A percentile compares a stretch with the other conserved stretches of the same genome.
Evolutionary conservation across 192 early-diverging fungal genomes (phyloP).

Genomic region (Lunasporangiospora selenospora): DNA sequence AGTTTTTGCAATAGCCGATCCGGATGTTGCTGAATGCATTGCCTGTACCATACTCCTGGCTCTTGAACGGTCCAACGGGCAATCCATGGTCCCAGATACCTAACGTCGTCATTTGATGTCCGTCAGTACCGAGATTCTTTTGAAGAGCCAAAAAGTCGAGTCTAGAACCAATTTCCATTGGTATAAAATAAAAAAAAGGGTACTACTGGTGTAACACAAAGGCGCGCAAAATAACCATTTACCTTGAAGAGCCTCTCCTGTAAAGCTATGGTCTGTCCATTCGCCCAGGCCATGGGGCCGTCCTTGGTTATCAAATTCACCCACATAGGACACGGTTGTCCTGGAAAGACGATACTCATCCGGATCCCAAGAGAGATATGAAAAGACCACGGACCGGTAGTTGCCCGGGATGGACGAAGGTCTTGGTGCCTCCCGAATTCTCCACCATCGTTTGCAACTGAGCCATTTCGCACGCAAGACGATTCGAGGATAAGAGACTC

Average conservation of each 20-base stretch:
- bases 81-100: constrained; percentile 50
- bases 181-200: too few species aligned
- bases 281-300: constrained; percentile 49
- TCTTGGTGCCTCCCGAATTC: constrained; percentile 18
- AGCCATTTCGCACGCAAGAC: constrained; percentile 40
- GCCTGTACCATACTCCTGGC: constrained; percentile 48
- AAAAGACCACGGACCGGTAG: constrained; percentile 35
- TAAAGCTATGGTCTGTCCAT: constrained; percentile 50
- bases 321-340: constrained; percentile 41
- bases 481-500: constrained; percentile 43
- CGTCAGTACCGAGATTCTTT: too few species aligned
- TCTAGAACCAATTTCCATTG: too few species aligned
- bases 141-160: too few species aligned
- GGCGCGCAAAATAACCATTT: not conserved
- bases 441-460: constrained; percentile 41
- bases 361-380: constrained; percentile 47
- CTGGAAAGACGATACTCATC: constrained; percentile 30
- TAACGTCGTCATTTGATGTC: too few species aligned
- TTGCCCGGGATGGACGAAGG: constrained; percentile 14
- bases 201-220: too few species aligned
- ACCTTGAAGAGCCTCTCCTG: constrained; percentile 50
- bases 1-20: constrained; percentile 50
- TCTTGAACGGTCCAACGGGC: constrained; percentile 49
- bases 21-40: constrained; percentile 46
- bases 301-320: constrained; percentile 48